Percentiles rank a stretch among this genome's conserved stretches.
phyloP scores from a whole-genome alignment of 345 rosid species.

The Eucalyptus marginata region DNA sequence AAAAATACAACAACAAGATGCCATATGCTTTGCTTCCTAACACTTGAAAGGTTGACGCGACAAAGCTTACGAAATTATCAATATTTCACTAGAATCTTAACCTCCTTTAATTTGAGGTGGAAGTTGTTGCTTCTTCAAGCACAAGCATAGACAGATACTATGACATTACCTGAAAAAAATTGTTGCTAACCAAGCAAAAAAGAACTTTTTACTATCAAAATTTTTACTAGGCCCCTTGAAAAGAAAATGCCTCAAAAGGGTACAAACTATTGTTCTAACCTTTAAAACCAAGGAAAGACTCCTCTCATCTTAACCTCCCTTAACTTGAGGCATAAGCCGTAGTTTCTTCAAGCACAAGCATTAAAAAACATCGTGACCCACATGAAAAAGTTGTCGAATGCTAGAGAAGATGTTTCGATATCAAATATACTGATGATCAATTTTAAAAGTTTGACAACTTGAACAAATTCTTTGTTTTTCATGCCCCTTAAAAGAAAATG shows the following conservation, averaged over 20 bases:
- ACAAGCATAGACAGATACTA: background rate
- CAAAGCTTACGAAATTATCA: background rate
- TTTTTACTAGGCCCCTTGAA: background rate
- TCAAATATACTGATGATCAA: background rate
- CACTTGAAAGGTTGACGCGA: background rate
- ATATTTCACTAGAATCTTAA: background rate
- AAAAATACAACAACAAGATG: background rate
- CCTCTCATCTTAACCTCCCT: background rate
- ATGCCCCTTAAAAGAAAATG: background rate
- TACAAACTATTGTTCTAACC: background rate
- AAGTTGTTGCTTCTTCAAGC: background rate
- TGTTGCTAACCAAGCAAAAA: background rate
- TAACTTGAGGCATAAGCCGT: background rate
- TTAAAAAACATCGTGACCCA: accelerated
- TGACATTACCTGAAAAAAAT: background rate
- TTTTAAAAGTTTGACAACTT: background rate
- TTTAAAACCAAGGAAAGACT: background rate
- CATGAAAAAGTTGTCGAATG: background rate
- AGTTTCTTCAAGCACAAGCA: background rate
- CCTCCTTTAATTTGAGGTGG: background rate
- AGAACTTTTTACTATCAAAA: background rate
- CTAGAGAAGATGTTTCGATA: background rate
- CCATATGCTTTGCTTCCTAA: background rate
- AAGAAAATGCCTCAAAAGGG: background rate
- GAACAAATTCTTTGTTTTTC: background rate